A percentile compares a stretch with the other conserved stretches of the same genome.
Conservation (phyloP, 176 grass and related monocot genomes). For the Olyra latifolia region DNA sequence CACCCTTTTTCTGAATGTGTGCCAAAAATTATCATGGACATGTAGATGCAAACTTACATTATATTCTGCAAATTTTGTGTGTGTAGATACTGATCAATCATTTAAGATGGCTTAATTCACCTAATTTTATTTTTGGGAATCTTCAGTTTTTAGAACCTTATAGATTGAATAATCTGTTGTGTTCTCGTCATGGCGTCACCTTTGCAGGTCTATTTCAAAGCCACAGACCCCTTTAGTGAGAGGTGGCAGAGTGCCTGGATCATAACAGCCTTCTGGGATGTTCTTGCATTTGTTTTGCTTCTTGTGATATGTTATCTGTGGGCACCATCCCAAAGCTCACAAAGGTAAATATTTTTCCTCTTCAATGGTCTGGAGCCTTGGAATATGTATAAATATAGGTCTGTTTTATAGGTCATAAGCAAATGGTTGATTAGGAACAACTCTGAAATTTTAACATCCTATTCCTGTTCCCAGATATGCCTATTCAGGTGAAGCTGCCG, state of each 20-base stretch:
- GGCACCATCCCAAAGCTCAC: slow-evolving; percentile 95
- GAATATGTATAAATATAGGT: background rate
- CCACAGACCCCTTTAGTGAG: slow-evolving; percentile 93
- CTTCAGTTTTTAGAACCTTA: background rate
- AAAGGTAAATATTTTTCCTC: slow-evolving; percentile 56
- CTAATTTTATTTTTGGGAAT: background rate
- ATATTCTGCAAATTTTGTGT: background rate
- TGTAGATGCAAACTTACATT: background rate
- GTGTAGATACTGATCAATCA: background rate
- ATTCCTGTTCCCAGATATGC: slow-evolving; percentile 73
- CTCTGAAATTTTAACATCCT: background rate
- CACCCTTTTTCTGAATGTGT: background rate
- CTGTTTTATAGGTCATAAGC: background rate
- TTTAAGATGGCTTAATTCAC: slow-evolving; percentile 3
- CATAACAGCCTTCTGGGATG: slow-evolving; percentile 97
- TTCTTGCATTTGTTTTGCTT: slow-evolving; percentile 82
- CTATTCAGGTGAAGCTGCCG: slow-evolving; percentile 77
- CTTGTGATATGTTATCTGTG: slow-evolving; percentile 91
- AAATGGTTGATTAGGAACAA: background rate
- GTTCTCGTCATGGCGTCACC: slow-evolving; percentile 28
- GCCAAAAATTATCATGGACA: background rate
- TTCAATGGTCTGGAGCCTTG: slow-evolving; percentile 4
- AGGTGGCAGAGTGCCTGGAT: slow-evolving; percentile 98
- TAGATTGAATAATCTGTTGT: background rate
- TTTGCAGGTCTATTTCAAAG: slow-evolving; percentile 95